A percentile compares a stretch with the other conserved stretches of the same genome.
Conservation (phyloP, 164 flowering plant genomes). For the Stephania cephalantha region DNA sequence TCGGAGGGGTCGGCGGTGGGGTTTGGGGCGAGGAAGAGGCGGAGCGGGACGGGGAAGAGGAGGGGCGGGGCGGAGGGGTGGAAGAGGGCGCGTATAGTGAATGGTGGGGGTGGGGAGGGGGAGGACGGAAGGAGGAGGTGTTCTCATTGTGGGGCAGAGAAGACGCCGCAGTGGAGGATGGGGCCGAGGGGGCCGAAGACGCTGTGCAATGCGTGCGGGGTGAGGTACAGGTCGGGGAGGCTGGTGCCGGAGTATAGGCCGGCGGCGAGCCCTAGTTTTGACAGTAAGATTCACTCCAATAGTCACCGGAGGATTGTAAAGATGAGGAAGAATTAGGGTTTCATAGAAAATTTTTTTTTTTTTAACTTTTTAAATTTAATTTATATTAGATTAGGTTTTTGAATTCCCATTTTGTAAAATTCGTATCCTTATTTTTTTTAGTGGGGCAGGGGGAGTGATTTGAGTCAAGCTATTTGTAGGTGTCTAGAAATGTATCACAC, state of each 20-base stretch:
- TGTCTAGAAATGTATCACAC: too few relatives aligned
- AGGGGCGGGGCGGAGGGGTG: slow-evolving; percentile 5
- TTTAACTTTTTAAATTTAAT: too few relatives aligned
- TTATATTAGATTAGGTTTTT: too few relatives aligned
- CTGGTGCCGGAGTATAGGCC: slow-evolving; percentile 12
- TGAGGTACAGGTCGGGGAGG: slow-evolving; percentile 5
- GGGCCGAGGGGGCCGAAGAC: slow-evolving; percentile 10
- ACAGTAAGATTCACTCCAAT: background rate
- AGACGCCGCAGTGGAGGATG: slow-evolving; percentile 12
- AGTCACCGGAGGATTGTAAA: slow-evolving; percentile 1
- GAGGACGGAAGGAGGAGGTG: background rate
- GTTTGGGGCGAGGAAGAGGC: background rate
- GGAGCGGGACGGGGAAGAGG: slow-evolving; percentile 4
- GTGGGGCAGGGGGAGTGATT: too few relatives aligned
- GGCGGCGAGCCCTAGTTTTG: slow-evolving; percentile 1
- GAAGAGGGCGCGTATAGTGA: background rate
- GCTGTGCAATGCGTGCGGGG: slow-evolving; percentile 6
- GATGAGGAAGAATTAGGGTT: background rate
- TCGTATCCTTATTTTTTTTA: too few relatives aligned
- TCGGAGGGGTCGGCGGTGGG: background rate
- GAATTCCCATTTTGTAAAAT: too few relatives aligned
- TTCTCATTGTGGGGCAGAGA: slow-evolving; percentile 2
- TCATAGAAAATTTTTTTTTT: too few relatives aligned
- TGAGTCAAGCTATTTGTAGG: too few relatives aligned
- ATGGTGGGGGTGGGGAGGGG: background rate